Evolutionary conservation across 2,329 filamentous ascomycete genomes (phyloP), one percentile per base, ranked within the genome.

Genomic region (Plenodomus biglobosus): DNA sequence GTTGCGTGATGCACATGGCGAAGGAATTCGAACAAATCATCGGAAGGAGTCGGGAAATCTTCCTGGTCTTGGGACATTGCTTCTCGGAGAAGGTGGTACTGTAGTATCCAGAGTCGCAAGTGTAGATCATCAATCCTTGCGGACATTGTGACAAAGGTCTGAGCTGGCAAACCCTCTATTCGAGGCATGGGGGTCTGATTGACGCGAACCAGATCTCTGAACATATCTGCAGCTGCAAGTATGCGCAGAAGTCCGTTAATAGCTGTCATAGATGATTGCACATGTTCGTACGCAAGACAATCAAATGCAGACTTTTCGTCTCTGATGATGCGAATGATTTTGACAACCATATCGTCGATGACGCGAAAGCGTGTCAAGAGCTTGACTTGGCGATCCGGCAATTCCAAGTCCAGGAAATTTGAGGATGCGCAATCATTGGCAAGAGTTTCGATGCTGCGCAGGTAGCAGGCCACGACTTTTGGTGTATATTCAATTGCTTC

Each of bases 371-470:
- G 89, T 55, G 85, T 85, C 54, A 97, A 77, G 18, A 96, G 77
- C 16, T 85, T 78, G 22, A 85, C 76, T 47, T 84, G 83, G n/a
- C 92, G 84, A 17, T 86, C 81, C 20, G 85, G 82, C 17, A 77
- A 74, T 0, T 84, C 74, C 36, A 78, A 74, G 32, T 82, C 77
- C 1, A 77, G 61, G 60, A 83, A 82, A 1, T 82, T 80, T 7
- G 79, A 73, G 8, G 81, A 76, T 58, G 85, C 85, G 8, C 91
- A 75, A 52, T 94, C 87, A 17, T 76, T 77, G 2, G 94, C 78
- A 17, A 97, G 83, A 61, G 92, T 86, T 66, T 95, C 90, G 40
- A 97, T 89, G 57, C 88, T 90, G 58, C 88, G 86, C 22, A 99
- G 77, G 51, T 89, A 83, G 70, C 92, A 97, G 0, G 89, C 95